These are phyloP conservation scores for Antrodiella citrinella DNA, from an alignment of 768 basidiomycete genomes.

Conservation along the genomic window DNA sequence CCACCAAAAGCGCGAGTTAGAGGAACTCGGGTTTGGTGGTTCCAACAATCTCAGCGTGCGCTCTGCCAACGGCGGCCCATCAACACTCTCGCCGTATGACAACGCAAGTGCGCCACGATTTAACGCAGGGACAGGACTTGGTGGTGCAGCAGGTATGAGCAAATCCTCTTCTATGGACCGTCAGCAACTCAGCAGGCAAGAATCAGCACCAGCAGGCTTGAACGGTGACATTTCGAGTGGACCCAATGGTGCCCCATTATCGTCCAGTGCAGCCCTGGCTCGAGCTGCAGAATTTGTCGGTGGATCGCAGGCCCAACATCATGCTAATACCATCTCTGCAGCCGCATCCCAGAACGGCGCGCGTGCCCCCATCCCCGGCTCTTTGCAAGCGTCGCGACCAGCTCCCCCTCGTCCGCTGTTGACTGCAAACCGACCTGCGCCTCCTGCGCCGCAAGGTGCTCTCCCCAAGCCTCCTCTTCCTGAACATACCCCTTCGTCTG, in stretches of 20 bases:
- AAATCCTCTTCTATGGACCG: no score
- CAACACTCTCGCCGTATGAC: slow-evolving; percentile 26
- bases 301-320: slow-evolving; percentile 31
- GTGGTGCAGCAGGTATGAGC: slow-evolving; percentile 40
- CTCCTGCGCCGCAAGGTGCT: slow-evolving; percentile 30
- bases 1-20: slow-evolving; percentile 90
- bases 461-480: slow-evolving; percentile 38
- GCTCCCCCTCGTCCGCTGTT: slow-evolving; percentile 64
- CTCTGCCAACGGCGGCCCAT: slow-evolving; percentile 2
- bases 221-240: no score
- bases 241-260: no score
- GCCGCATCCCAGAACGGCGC: neutral
- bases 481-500: slow-evolving; percentile 48
- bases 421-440: slow-evolving; percentile 45
- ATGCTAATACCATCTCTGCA: slow-evolving; percentile 34
- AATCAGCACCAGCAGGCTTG: slow-evolving; percentile 31
- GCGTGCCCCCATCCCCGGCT: slow-evolving; percentile 20
- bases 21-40: slow-evolving; percentile 40
- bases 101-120: slow-evolving; percentile 61
- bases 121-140: slow-evolving; percentile 87
- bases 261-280: slow-evolving; percentile 37
- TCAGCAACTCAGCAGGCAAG: no score
- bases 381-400: slow-evolving; percentile 50
- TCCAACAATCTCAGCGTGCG: slow-evolving; percentile 14
- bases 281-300: slow-evolving; percentile 59